Percentiles rank a stretch among this genome's conserved stretches.
These are phyloP conservation scores for Paramecium primaurelia DNA, from an alignment of 73 alveolate genomes.

Conservation along the genomic window DNA sequence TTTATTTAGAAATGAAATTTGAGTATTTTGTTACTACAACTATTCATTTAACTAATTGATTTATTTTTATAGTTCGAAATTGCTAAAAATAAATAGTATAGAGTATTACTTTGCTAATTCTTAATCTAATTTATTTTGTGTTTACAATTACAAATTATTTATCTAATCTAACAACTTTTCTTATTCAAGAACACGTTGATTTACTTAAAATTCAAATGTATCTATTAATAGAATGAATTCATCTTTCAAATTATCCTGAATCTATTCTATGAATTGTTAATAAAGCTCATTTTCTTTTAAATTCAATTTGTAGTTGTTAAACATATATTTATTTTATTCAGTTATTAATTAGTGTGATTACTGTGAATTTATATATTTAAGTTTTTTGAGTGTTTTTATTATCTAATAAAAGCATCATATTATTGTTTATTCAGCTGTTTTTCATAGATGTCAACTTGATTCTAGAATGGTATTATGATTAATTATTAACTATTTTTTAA, in stretches of 20 bases:
- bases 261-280: not conserved
- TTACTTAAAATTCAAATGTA: not conserved
- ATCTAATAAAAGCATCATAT: not conserved
- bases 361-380: not conserved
- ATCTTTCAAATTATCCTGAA: not conserved
- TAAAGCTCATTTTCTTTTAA: not conserved
- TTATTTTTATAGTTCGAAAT: not conserved
- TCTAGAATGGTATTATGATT: not conserved
- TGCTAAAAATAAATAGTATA: not conserved
- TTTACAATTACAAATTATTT: not conserved
- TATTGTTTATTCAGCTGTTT: not conserved
- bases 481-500: not conserved
- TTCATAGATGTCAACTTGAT: not conserved
- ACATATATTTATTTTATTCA: not conserved
- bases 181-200: not conserved
- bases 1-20: slow-evolving; percentile 6
- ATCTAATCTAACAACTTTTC: slow-evolving; percentile 2
- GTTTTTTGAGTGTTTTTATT: not conserved
- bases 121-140: slow-evolving; percentile 32
- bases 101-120: slow-evolving; percentile 9
- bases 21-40: not conserved
- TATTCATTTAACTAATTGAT: not conserved
- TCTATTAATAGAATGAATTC: not conserved
- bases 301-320: slow-evolving; percentile 30
- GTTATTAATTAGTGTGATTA: not conserved